Conservation (phyloP, 441 rosid species). For the Rhodomyrtus psidioides region DNA sequence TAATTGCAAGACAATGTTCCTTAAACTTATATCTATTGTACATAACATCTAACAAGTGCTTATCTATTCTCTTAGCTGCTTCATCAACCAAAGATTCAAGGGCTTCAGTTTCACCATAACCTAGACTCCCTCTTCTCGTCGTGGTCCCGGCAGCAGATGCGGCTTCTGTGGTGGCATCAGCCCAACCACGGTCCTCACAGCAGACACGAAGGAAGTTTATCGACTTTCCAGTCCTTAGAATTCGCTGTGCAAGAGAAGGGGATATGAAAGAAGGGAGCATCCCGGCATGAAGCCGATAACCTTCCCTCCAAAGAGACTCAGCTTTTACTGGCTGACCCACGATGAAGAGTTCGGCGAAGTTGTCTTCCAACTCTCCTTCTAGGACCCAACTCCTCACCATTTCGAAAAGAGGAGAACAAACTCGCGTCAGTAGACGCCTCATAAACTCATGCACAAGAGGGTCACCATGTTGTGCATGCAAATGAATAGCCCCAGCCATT, state of each 20-base stretch:
- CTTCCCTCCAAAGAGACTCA: slow-evolving; percentile 95
- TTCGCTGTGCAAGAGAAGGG: slow-evolving; percentile 75
- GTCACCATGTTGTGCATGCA: slow-evolving; percentile 94
- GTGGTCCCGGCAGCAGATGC: slow-evolving; percentile 88
- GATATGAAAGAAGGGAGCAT: slow-evolving; percentile 92
- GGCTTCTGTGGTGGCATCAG: slow-evolving; percentile 81
- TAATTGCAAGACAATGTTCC: slow-evolving; percentile 96
- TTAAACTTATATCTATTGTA: slow-evolving; percentile 71
- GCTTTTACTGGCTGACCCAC: slow-evolving; percentile 88
- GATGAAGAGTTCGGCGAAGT: slow-evolving; percentile 76
- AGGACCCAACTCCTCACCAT: slow-evolving; percentile 99
- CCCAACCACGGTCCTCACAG: slow-evolving; percentile 93
- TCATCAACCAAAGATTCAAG: slow-evolving; percentile 76
- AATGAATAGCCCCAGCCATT: slow-evolving; percentile 92
- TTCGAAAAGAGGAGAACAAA: slow-evolving; percentile 88
- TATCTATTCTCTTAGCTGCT: slow-evolving; percentile 96
- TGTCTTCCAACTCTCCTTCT: slow-evolving; percentile 95
- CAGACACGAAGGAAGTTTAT: slow-evolving; percentile 93
- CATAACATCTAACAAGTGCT: slow-evolving; percentile 78
- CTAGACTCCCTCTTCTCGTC: slow-evolving; percentile 80
- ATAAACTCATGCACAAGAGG: slow-evolving; percentile 80
- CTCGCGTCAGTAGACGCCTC: slow-evolving; percentile 66
- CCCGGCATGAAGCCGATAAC: slow-evolving; percentile 73
- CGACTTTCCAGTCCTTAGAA: slow-evolving; percentile 91
- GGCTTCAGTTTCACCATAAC: slow-evolving; percentile 92